phyloP scores from a whole-genome alignment of 768 basidiomycete species.

The Leucogyrophana mollusca region DNA sequence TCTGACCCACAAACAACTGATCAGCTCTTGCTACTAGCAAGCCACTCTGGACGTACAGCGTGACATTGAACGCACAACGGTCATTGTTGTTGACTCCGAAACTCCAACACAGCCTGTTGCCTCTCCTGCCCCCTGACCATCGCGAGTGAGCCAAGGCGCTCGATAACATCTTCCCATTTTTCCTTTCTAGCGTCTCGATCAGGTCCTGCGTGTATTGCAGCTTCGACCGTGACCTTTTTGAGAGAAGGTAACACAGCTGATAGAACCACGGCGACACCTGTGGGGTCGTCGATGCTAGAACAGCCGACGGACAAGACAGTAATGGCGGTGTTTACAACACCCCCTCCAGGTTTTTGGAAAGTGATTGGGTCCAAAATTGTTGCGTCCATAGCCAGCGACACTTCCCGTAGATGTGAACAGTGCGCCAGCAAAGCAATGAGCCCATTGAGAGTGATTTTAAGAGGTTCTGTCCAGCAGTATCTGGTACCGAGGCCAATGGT shows the following conservation, averaged over 20 bases:
- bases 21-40: too few species aligned
- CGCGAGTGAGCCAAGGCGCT: neutral
- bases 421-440: neutral
- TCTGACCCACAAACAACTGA: too few species aligned
- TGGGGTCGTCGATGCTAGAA: neutral
- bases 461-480: neutral
- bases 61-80: too few species aligned
- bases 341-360: neutral
- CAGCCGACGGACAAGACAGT: neutral
- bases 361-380: neutral
- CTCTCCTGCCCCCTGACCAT: neutral
- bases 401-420: neutral
- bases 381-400: neutral
- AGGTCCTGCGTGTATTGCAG: too few species aligned
- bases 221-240: neutral
- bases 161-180: neutral
- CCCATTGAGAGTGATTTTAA: neutral
- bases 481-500: neutral
- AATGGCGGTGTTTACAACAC: neutral
- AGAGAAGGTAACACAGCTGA: neutral
- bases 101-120: too few species aligned
- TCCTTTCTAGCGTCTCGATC: neutral
- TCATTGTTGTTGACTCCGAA: too few species aligned
- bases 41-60: too few species aligned
- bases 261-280: neutral